A percentile compares a stretch with the other conserved stretches of the same genome.
phyloP scores from a whole-genome alignment of 139 green algal species.

The Coelastrella sp. region DNA sequence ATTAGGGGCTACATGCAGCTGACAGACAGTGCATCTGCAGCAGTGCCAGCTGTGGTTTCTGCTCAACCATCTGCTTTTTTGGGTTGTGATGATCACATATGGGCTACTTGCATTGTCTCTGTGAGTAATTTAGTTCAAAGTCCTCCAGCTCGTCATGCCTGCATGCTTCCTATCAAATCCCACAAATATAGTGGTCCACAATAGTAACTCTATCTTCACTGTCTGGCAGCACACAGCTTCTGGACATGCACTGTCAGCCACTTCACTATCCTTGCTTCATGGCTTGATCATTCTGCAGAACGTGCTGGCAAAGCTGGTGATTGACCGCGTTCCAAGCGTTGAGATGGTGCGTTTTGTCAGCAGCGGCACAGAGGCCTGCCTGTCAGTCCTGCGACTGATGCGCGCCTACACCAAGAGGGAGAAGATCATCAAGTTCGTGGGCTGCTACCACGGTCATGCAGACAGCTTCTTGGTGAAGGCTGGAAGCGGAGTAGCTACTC shows the following conservation, averaged over 20 bases:
- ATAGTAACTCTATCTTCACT: no score
- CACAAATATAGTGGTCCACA: no score
- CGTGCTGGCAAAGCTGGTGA: slow-evolving; percentile 96
- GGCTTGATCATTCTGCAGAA: slow-evolving; percentile 76
- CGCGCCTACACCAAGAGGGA: slow-evolving; percentile 96
- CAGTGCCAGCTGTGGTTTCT: no score
- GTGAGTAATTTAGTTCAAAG: no score
- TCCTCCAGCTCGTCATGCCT: no score
- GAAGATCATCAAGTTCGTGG: slow-evolving; percentile 99
- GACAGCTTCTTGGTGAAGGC: slow-evolving; percentile 97
- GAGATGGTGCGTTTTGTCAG: slow-evolving; percentile 99
- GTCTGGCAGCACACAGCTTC: background rate
- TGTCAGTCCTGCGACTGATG: slow-evolving; percentile 98
- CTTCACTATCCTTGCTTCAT: background rate
- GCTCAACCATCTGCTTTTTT: no score
- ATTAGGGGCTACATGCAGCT: no score
- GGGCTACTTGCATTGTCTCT: no score
- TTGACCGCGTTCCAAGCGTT: slow-evolving; percentile 95
- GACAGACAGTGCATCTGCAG: no score
- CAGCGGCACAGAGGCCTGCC: slow-evolving; percentile 98
- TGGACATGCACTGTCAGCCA: background rate
- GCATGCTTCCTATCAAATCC: no score
- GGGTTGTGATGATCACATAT: no score
- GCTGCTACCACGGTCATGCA: slow-evolving; percentile 99
- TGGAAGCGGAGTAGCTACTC: slow-evolving; percentile 93